Evolutionary conservation across 495 filamentous ascomycete genomes (phyloP).

Genomic region (Penicillium odoratum): DNA sequence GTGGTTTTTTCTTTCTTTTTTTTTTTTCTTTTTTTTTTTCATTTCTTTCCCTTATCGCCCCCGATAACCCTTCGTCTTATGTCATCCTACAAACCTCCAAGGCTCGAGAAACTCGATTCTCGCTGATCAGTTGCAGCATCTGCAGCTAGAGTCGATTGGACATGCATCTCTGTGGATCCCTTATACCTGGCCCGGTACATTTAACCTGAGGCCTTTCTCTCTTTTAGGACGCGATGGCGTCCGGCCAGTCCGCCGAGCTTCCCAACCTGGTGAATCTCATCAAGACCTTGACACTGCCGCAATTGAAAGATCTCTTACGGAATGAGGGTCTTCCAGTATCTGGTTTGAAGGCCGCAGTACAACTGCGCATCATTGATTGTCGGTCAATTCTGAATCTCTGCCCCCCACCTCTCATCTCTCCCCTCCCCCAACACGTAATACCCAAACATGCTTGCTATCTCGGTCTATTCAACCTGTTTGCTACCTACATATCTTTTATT

Average conservation of each 20-base stretch:
- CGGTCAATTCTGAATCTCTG: constrained; percentile 36
- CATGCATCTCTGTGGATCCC: constrained; percentile 22
- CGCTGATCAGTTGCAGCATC: neutral
- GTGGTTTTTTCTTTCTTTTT: neutral
- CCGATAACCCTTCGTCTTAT: constrained; percentile 30
- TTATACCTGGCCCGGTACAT: constrained; percentile 20
- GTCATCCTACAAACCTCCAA: constrained; percentile 29
- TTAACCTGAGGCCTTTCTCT: constrained; percentile 14
- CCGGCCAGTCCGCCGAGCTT: constrained; percentile 38
- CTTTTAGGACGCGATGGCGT: constrained; percentile 36
- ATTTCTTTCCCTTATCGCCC: constrained; percentile 15
- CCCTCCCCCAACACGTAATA: neutral
- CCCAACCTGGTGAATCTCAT: constrained; percentile 45
- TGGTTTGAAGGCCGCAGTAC: constrained; percentile 79
- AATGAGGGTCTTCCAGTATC: constrained; percentile 67
- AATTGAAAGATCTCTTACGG: constrained; percentile 72
- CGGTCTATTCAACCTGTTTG: neutral
- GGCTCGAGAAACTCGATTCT: constrained; percentile 11
- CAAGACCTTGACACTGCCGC: constrained; percentile 65
- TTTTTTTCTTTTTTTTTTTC: constrained; percentile 22
- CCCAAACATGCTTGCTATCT: neutral
- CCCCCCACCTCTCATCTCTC: constrained; percentile 4
- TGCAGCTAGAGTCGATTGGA: constrained; percentile 16
- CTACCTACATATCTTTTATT: neutral
- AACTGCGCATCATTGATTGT: constrained; percentile 75